Base-by-base conservation (phyloP, 2,329 filamentous ascomycete species). In the Sclerotinia spermophila region DNA sequence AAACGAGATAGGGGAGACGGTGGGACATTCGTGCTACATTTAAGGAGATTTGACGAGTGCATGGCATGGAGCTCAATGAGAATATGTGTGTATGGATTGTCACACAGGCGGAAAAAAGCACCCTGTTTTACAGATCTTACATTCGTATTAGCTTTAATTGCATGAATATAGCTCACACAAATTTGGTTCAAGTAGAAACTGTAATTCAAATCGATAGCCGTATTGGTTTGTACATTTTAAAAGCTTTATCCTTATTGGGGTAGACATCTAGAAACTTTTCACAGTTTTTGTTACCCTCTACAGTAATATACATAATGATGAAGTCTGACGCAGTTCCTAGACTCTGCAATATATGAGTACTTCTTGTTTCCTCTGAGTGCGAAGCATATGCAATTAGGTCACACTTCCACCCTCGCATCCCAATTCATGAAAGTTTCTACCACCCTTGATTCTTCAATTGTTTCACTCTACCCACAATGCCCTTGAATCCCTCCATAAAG, bases 361-460 rank as follows among this genome's bases (percentile, higher is more conserved):
- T 65, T 33, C 44, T 38, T 21, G 8, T 65, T 13, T 27, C 33
- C 24, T 40, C 30, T 38, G 30, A 35, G 8, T 21, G 35, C 24
- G 27, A 45, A 65, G 44, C 30, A 55, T 53, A 35, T 55, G 48
- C 42, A 24, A 58, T 30, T 74, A 71, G 70, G 51, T 62, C 72
- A 75, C 65, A 75, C 24, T 35, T 69, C 68, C 61, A 55, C 55
- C 61, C 42, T 51, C 17, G 24, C 24, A 17, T 35, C 45, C 33
- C n/a, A 17, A 19, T 13, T 53, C 62, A 27, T 40, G 13, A 11
- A 44, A n/a, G 5, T 10, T n/a, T 38, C 73, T 83, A 96, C 92
- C 93, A 96, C 3, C 93, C 93, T 81, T 96, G 92, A 78, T 83
- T 87, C 76, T 87, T 90, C 82, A 96, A 83, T 79, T 92, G 86